These are phyloP conservation scores for Chrysosporium queenslandicum DNA, from an alignment of 2,329 filamentous ascomycete species.

Conservation along the genomic window DNA sequence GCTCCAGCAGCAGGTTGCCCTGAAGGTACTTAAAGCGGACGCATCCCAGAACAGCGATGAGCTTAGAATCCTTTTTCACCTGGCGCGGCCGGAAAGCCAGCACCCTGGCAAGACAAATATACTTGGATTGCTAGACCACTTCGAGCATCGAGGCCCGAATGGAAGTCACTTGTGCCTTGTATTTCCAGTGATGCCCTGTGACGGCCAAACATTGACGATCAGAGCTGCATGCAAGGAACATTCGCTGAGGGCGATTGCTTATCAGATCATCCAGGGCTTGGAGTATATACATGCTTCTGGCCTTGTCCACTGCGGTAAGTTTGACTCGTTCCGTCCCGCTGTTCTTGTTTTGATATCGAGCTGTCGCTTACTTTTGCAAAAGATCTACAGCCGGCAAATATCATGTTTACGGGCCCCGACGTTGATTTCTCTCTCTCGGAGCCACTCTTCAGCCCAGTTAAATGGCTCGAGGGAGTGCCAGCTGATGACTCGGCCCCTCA, in stretches of 20 bases:
- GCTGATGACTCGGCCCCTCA: constrained; percentile 17
- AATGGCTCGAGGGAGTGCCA: constrained; percentile 8
- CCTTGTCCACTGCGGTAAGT: constrained; percentile 20
- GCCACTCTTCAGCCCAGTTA: too few species aligned
- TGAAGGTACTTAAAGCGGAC: constrained; percentile 18
- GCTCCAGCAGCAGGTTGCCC: constrained; percentile 17
- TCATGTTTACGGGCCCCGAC: too few species aligned
- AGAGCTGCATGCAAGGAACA: constrained; percentile 13
- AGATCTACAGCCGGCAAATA: too few species aligned
- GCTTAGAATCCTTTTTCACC: constrained; percentile 17
- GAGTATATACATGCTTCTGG: constrained; percentile 17
- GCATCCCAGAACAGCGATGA: constrained; percentile 19
- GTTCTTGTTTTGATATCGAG: too few species aligned
- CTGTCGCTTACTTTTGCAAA: too few species aligned
- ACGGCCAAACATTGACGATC: constrained; percentile 19
- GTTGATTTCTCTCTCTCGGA: too few species aligned
- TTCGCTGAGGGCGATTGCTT: constrained; percentile 17
- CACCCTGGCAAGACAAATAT: constrained; percentile 20
- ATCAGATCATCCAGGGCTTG: constrained; percentile 18
- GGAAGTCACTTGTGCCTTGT: constrained; percentile 22
- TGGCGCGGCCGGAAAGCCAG: constrained; percentile 12
- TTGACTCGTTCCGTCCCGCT: too few species aligned
- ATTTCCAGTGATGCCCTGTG: constrained; percentile 22
- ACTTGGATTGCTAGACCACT: constrained; percentile 20
- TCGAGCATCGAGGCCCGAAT: constrained; percentile 21